Percentiles rank a stretch among this genome's conserved stretches.
Conservation (phyloP, 2,329 filamentous ascomycete genomes). For the Fusarium circinatum region DNA sequence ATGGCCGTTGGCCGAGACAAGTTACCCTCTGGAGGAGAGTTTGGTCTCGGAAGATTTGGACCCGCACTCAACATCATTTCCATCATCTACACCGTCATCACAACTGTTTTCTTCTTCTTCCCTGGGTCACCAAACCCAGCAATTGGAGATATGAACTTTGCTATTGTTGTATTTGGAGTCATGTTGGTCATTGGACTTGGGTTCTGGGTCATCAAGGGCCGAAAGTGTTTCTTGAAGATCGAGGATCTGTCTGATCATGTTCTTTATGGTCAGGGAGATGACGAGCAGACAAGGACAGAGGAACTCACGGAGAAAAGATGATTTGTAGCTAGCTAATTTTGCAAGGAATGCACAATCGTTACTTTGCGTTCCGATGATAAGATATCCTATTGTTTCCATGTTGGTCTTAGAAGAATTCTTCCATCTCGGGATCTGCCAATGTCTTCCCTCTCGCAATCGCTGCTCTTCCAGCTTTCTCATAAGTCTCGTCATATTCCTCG, state of each 20-base stretch:
- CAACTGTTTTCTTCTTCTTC: constrained; percentile 66
- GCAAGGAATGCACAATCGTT: background rate
- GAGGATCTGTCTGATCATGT: constrained; percentile 19
- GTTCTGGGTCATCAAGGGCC: constrained; percentile 62
- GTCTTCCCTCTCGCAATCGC: background rate
- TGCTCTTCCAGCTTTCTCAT: fast-evolving
- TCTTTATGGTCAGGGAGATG: constrained; percentile 11
- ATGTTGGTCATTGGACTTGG: constrained; percentile 60
- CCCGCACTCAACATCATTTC: constrained; percentile 57
- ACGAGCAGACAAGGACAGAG: background rate
- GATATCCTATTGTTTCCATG: fast-evolving
- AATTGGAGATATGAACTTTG: constrained; percentile 63
- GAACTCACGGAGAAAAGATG: background rate
- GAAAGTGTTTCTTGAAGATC: constrained; percentile 49
- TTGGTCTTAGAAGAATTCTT: background rate
- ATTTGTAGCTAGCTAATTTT: background rate
- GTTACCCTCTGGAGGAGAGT: constrained; percentile 55
- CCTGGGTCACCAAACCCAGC: constrained; percentile 56
- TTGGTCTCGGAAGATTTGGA: constrained; percentile 58
- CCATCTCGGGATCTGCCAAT: fast-evolving
- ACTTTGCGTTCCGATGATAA: fast-evolving
- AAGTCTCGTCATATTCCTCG: background rate
- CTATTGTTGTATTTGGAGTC: constrained; percentile 64
- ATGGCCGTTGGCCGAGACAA: constrained; percentile 62
- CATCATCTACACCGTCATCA: constrained; percentile 61